Evolutionary conservation across 495 filamentous ascomycete genomes (phyloP), one percentile per base, ranked within the genome.

Genomic region (Amniculicola lignicola): DNA sequence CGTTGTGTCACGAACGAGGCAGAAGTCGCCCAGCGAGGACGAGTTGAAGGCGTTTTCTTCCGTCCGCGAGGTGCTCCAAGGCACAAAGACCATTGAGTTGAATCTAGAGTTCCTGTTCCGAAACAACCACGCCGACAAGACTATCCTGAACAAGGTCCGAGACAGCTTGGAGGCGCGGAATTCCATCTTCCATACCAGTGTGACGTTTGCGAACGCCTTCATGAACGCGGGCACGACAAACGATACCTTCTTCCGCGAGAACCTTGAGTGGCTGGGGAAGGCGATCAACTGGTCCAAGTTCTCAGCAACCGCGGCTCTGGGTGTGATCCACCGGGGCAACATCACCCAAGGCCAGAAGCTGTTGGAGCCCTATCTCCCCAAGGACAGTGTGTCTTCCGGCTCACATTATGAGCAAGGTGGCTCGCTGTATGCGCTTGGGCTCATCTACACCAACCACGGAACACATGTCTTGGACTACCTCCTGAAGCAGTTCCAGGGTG

Each of bases 271-370:
- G 94, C 79, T 99, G 7, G 89, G 91, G 27, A 99, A 97, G 74
- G 94, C 94, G 38, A 89, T 97, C 14, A 99, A 99, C 74, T 99
- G 94, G 94, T 96, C 93, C 51, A 99, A 99, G 67, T 99, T 99
- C 69, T 95, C 94, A 1, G 94, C 94, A 4, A 99, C 94, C 10
- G 94, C 94, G 42, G 92, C 94, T 5, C 75, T 99, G 23, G 94
- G 94, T 67, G 93, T 96, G 25, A 96, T 99, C 50, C 94, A 99
- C 71, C 83, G 87, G 16, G 94, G 94, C 39, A 97, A 99, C 66
- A 72, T 97, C 36, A 86, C 84, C 19, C 91, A 97, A 67, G 91
- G 91, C 2, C 85, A 88, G 65, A 95, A 95, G 73, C 81, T 99
- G 12, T 74, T 99, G 23, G 88, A 95, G 62, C 94, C 94, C 15